A percentile compares a stretch with the other conserved stretches of the same genome.
Evolutionary conservation across 768 basidiomycete species (phyloP).

Genomic region (Pulveroboletus sp.): DNA sequence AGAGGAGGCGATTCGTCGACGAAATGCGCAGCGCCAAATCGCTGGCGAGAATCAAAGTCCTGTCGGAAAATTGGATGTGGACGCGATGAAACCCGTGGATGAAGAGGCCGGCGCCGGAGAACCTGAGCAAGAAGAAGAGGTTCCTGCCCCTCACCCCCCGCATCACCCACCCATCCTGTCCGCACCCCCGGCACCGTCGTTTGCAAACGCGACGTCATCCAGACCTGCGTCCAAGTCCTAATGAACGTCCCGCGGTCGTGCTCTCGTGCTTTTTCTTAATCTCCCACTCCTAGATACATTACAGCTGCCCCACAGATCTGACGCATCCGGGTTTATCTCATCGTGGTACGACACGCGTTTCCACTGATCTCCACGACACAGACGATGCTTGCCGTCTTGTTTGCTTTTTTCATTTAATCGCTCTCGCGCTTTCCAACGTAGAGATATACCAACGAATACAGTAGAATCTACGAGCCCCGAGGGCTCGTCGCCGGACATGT

Average conservation of each 20-base stretch:
- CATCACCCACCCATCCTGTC: constrained; percentile 33
- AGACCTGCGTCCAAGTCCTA: constrained; percentile 16
- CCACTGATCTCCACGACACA: constrained; percentile 3
- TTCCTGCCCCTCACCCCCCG: background rate
- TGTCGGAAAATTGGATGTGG: constrained; percentile 33
- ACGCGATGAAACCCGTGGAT: constrained; percentile 78
- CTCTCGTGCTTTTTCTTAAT: background rate
- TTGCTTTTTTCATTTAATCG: background rate
- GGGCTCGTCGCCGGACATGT: background rate
- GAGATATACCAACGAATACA: constrained; percentile 24
- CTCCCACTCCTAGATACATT: background rate
- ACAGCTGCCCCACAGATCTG: background rate
- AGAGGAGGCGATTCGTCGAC: constrained; percentile 37
- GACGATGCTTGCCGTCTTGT: constrained; percentile 5
- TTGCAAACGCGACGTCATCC: constrained; percentile 1
- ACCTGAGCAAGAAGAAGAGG: constrained; percentile 5
- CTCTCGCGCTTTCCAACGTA: constrained; percentile 7
- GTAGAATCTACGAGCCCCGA: constrained; percentile 11
- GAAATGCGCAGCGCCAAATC: constrained; percentile 10
- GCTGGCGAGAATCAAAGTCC: constrained; percentile 6
- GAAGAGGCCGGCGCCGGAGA: constrained; percentile 28
- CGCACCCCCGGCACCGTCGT: constrained; percentile 29
- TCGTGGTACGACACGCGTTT: constrained; percentile 1
- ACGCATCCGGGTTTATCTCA: constrained; percentile 5
- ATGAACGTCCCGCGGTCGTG: no score